Conservation (phyloP, 1,139 yeast species). For the Kluyveromyces marxianus region DNA sequence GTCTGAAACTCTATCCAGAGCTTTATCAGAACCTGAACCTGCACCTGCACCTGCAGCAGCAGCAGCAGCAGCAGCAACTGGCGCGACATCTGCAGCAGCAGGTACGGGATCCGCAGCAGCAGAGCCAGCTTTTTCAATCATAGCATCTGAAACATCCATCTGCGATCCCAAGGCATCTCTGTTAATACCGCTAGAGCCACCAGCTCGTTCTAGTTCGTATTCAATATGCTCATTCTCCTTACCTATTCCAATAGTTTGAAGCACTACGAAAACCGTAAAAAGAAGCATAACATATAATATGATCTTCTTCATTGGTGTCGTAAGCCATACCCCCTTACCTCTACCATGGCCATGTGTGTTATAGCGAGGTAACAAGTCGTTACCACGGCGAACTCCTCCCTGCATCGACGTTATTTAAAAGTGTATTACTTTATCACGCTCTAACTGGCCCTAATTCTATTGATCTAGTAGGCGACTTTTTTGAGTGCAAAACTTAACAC, state of each 20-base stretch:
- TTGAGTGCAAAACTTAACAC: too few relatives aligned
- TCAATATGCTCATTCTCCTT: slow-evolving; percentile 13
- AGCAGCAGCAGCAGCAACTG: background rate
- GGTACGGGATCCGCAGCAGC: background rate
- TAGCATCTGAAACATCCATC: slow-evolving; percentile 7
- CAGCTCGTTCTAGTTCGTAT: slow-evolving; percentile 21
- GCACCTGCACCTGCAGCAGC: background rate
- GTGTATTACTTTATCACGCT: background rate
- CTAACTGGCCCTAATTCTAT: background rate
- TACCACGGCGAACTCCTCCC: slow-evolving; percentile 30
- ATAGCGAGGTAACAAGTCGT: slow-evolving; percentile 29
- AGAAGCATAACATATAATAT: slow-evolving; percentile 33
- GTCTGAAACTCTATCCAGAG: too few relatives aligned
- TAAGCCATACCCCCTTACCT: slow-evolving; percentile 24
- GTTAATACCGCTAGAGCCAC: slow-evolving; percentile 4
- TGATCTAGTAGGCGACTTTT: too few relatives aligned
- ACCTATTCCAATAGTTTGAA: slow-evolving; percentile 22
- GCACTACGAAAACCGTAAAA: slow-evolving; percentile 26
- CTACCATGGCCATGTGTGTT: slow-evolving; percentile 13
- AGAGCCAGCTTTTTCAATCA: slow-evolving; percentile 6
- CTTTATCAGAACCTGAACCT: background rate
- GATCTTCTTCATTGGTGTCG: slow-evolving; percentile 40
- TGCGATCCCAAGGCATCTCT: slow-evolving; percentile 9
- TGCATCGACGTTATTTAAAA: slow-evolving; percentile 19
- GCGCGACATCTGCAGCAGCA: slow-evolving; percentile 1